phyloP scores from a whole-genome alignment of 192 early-diverging fungal genomes.

The Lobosporangium transversale region DNA sequence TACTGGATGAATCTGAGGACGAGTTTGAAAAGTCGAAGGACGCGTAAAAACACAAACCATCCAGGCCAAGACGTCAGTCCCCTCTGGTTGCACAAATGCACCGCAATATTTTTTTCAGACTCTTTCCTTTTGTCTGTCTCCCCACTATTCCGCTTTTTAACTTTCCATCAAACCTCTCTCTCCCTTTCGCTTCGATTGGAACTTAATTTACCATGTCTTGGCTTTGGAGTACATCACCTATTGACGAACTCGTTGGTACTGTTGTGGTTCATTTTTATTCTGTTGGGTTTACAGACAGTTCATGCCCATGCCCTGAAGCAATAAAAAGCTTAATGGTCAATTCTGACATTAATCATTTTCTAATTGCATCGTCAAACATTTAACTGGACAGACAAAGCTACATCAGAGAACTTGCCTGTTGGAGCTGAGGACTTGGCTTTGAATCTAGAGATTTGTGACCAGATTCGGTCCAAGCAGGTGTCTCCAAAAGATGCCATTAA shows the following conservation, averaged over 20 bases:
- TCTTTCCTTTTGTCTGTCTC: background rate
- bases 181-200: too few relatives aligned
- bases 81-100: too few relatives aligned
- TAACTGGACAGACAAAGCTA: constrained; percentile 72
- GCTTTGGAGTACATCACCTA: constrained; percentile 52
- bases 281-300: too few relatives aligned
- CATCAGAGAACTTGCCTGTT: constrained; percentile 88
- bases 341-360: background rate
- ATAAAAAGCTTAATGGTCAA: too few relatives aligned
- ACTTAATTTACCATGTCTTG: constrained; percentile 47
- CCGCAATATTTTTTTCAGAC: too few relatives aligned
- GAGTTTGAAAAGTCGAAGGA: too few relatives aligned
- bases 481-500: constrained; percentile 78
- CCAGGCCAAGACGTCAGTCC: too few relatives aligned
- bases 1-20: constrained; percentile 8
- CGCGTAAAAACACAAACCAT: too few relatives aligned
- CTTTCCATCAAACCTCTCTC: constrained; percentile 2
- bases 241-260: constrained; percentile 62
- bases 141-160: background rate
- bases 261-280: too few relatives aligned
- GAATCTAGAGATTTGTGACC: constrained; percentile 92
- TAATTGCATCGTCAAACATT: background rate
- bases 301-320: too few relatives aligned
- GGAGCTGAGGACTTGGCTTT: constrained; percentile 86
- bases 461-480: constrained; percentile 88